These are phyloP conservation scores for Sordariomycetes sp. DNA, from an alignment of 2,329 filamentous ascomycete species.

Conservation along the genomic window DNA sequence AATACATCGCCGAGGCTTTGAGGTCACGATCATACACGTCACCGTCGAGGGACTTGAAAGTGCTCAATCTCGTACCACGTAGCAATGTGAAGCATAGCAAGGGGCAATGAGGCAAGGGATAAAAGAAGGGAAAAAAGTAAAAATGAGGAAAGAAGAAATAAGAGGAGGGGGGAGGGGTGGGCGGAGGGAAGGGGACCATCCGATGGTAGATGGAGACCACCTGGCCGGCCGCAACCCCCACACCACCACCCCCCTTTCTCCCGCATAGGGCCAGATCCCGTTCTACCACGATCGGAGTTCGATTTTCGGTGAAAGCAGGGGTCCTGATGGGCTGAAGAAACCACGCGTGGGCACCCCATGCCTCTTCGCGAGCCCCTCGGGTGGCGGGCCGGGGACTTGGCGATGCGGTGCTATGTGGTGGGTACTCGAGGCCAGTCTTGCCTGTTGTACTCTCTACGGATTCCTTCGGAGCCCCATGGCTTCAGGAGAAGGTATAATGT, in stretches of 20 bases:
- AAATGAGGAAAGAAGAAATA: background rate
- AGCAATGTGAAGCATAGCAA: background rate
- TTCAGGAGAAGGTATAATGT: background rate
- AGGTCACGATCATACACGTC: background rate
- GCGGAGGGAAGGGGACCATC: background rate
- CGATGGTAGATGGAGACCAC: background rate
- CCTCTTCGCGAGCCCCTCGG: background rate
- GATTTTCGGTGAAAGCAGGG: conserved; percentile 4
- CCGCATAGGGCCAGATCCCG: background rate
- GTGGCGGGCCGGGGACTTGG: conserved; percentile 4
- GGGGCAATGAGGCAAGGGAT: background rate
- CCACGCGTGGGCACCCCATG: background rate
- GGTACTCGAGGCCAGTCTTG: background rate
- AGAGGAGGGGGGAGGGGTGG: background rate
- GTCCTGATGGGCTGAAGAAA: conserved; percentile 3
- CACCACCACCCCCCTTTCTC: background rate
- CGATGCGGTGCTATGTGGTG: background rate
- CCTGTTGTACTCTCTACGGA: background rate
- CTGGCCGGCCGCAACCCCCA: background rate
- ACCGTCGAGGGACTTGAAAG: background rate
- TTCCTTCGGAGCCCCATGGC: background rate
- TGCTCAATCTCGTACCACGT: background rate
- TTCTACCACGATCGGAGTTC: background rate
- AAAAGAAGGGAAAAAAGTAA: background rate
- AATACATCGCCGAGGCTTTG: background rate